A percentile compares a stretch with the other conserved stretches of the same genome.
phyloP scores from a whole-genome alignment of 2,329 filamentous ascomycete species.

The Akanthomyces dipterigenus region DNA sequence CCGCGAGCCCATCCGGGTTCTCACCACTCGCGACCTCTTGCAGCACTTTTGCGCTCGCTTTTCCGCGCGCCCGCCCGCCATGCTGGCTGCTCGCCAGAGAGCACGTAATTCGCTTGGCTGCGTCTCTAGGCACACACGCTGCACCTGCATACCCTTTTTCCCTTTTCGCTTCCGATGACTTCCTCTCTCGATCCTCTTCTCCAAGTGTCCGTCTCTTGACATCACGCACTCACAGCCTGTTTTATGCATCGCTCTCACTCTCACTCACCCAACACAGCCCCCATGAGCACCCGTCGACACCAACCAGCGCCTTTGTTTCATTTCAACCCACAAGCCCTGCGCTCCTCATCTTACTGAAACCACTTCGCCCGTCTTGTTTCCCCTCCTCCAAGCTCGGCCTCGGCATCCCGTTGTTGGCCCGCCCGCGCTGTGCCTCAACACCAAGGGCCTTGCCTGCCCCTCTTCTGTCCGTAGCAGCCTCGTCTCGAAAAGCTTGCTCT shows the following conservation, averaged over 20 bases:
- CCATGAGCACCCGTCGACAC: neutral
- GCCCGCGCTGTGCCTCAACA: neutral
- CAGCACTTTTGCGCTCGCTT: neutral
- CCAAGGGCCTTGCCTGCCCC: neutral
- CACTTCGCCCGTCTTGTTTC: neutral
- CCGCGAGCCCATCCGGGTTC: conserved; percentile 11
- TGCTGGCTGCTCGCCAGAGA: neutral
- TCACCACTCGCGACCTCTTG: conserved; percentile 5
- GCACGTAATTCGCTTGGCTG: conserved; percentile 8
- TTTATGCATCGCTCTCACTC: neutral
- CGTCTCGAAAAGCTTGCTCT: neutral
- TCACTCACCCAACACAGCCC: neutral
- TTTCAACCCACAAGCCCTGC: neutral
- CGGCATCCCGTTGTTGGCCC: neutral
- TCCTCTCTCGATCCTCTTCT: neutral
- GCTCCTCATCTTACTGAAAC: neutral
- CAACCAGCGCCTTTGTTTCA: neutral
- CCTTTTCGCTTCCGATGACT: neutral
- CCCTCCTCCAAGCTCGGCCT: neutral
- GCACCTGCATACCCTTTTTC: neutral
- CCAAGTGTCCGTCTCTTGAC: neutral
- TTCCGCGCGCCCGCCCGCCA: neutral
- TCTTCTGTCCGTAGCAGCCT: neutral
- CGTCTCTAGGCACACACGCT: conserved; percentile 7
- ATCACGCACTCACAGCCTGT: neutral